Base-by-base conservation (phyloP, 768 basidiomycete species). In the Termitomyces sp. region DNA sequence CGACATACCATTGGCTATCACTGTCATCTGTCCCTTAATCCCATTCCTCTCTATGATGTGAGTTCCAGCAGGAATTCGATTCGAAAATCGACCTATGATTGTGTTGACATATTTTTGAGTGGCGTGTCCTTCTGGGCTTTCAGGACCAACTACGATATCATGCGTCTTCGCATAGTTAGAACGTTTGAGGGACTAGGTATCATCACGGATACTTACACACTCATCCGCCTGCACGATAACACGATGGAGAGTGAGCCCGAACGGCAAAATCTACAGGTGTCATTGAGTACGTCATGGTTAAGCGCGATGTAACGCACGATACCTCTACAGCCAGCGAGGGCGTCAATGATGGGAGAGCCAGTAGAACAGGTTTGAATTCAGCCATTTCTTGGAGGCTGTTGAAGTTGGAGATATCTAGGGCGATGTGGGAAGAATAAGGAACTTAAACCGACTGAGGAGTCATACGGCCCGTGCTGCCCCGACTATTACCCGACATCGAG, bases 111-210 rank as follows among this genome's bases (percentile, higher is more conserved):
- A 90, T 69, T 84, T 86, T 67, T 86, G 80, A 11, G 67, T 69
- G 32, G 74, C 67, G 67, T 90, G 87, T 58, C 76, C 82, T 59
- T 76, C 64, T 49, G 87, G 82, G 43, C 74, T 69, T 71, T 89
- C 84, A 38, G 89, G 89, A 17, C 88, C 89, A 62, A 89, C 77
- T 42, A 91, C 82, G 57, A 91, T 79, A 68, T 90, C 89, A 70
- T 90, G 86, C 6, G 85, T 87, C 87, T 89, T 41, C 62, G 6
- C 16, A 17, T 35, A 9, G 53, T 54, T 38, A 3, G 35, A 12
- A 32, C 21, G 53, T 44, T 38, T 11, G 1, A 49, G 43, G 51
- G n/a, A 8, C 29, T 21, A 16, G 21, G 5, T 23, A 40, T 23
- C 3, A 50, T 17, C 7, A 23, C 23, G 17, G 25, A 48, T 32